phyloP scores from a whole-genome alignment of 306 rosid species.

The Lupinus albus region DNA sequence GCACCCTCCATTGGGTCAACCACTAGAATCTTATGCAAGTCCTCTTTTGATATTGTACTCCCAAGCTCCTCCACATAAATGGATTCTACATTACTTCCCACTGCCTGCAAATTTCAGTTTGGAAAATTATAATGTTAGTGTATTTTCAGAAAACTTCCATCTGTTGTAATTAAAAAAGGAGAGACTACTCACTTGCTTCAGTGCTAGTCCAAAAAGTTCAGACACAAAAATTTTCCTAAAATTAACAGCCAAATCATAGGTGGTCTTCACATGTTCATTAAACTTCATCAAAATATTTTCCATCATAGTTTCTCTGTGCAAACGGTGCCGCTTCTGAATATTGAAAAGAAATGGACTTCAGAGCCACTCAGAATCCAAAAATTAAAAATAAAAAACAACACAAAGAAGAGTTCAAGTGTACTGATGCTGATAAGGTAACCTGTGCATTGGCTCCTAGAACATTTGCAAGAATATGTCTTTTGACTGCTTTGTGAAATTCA shows the following conservation, averaged over 20 bases:
- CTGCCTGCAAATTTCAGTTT: conserved; percentile 54
- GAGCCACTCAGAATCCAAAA: conserved; percentile 5
- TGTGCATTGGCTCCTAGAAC: conserved; percentile 80
- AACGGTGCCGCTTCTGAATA: conserved; percentile 72
- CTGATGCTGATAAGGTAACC: conserved; percentile 45
- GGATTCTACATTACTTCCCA: conserved; percentile 63
- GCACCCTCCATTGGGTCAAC: conserved; percentile 86
- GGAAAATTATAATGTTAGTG: background rate
- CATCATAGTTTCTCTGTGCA: conserved; percentile 63
- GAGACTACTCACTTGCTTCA: conserved; percentile 77
- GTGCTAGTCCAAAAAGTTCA: conserved; percentile 72
- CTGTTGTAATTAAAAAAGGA: background rate
- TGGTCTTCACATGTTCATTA: conserved; percentile 50
- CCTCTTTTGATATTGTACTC: conserved; percentile 53
- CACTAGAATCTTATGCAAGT: conserved; percentile 65
- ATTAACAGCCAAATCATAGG: conserved; percentile 55
- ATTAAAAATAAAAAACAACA: background rate
- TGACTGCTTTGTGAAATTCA: conserved; percentile 76
- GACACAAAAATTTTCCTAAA: conserved; percentile 65
- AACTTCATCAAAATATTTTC: conserved; percentile 56
- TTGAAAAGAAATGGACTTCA: conserved; percentile 20
- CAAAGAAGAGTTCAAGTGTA: background rate
- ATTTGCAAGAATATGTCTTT: conserved; percentile 65
- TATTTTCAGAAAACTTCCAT: background rate
- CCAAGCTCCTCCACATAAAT: conserved; percentile 73